phyloP scores from a whole-genome alignment of 306 rosid genomes.

The Fragaria iinumae region DNA sequence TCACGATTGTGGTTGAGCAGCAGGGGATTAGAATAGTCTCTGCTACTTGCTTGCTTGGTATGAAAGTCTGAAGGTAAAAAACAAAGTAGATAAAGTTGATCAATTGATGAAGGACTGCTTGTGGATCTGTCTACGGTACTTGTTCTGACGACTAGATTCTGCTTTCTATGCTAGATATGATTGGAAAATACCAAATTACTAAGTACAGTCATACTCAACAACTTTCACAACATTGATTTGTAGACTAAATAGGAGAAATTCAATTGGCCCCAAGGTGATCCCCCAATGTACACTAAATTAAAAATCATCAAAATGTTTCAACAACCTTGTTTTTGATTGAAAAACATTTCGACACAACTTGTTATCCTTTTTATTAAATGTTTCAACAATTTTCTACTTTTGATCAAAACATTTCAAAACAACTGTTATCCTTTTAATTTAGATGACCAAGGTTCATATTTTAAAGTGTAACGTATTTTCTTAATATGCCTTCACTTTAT shows the following conservation, averaged over 20 bases:
- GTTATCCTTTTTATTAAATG: no score
- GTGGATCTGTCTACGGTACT: conserved; percentile 22
- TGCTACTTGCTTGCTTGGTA: background rate
- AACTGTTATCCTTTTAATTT: no score
- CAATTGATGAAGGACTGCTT: conserved; percentile 1
- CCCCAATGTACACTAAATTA: background rate
- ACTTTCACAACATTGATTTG: background rate
- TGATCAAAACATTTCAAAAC: no score
- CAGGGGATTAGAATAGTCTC: background rate
- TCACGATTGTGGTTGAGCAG: conserved; percentile 1
- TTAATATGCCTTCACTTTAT: no score
- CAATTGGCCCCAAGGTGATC: background rate
- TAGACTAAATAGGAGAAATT: background rate
- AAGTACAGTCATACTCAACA: background rate
- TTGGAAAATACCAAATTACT: background rate
- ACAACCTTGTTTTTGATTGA: background rate
- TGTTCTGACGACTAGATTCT: conserved; percentile 21
- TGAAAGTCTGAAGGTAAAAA: background rate
- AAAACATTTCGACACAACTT: background rate
- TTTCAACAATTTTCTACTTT: no score
- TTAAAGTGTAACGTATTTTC: no score
- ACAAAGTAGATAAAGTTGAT: background rate
- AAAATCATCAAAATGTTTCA: background rate
- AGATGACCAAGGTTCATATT: no score
- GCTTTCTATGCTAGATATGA: background rate